Evolutionary conservation across 805 yeast genomes (phyloP).

Genomic region (Metschnikowia vanudenii): DNA sequence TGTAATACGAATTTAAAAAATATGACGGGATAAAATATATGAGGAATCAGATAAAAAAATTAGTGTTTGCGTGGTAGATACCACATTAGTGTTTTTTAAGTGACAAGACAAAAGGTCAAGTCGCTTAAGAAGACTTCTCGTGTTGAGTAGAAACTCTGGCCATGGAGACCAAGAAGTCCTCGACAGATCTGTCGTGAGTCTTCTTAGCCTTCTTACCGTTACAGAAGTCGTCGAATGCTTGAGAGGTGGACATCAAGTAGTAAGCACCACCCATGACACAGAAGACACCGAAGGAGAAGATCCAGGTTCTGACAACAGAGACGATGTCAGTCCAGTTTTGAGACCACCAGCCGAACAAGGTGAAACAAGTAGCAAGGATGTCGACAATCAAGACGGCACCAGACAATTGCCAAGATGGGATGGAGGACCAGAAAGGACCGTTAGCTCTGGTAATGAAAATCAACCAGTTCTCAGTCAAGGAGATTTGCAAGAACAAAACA

Average conservation of each 20-base stretch:
- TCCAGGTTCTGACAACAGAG: constrained; percentile 90
- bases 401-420: constrained; percentile 94
- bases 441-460: constrained; percentile 95
- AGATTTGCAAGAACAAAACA: constrained; percentile 89
- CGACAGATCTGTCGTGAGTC: constrained; percentile 65
- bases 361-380: constrained; percentile 87
- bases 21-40: constrained; percentile 25
- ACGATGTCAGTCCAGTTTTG: constrained; percentile 97
- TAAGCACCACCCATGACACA: constrained; percentile 95
- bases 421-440: constrained; percentile 98
- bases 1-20: constrained; percentile 29
- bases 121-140: constrained; percentile 65
- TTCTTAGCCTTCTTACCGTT: constrained; percentile 73
- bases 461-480: constrained; percentile 96
- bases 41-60: constrained; percentile 25
- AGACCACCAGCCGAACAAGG: constrained; percentile 96
- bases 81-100: constrained; percentile 10
- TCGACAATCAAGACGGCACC: constrained; percentile 93
- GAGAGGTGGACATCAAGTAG: constrained; percentile 85
- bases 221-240: constrained; percentile 77
- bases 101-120: background rate
- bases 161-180: constrained; percentile 84
- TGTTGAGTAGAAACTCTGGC: constrained; percentile 88
- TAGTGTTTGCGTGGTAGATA: constrained; percentile 2
- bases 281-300: constrained; percentile 96